Base-by-base conservation (phyloP, 768 basidiomycete species). In the Leccinum obscurum region DNA sequence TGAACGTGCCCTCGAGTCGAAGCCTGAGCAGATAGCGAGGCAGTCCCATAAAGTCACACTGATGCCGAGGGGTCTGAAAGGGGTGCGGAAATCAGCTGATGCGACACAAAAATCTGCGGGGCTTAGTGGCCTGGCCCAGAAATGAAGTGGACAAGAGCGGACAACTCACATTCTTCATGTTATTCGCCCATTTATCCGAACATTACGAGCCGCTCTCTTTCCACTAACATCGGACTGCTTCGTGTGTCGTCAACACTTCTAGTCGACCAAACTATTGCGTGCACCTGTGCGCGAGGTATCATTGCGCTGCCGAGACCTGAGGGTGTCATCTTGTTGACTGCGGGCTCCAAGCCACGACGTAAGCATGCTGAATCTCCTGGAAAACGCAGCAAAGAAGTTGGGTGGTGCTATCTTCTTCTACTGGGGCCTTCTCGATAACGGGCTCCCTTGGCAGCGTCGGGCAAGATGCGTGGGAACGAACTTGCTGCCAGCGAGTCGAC, bases 51-150 rank as follows among this genome's bases (percentile, higher is more conserved):
- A 20, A 14, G 32, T 51, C 55, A 63, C 62, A 44, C 39, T 55
- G 54, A 37, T 35, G 22, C 61, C 58, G 61, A 34, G 28, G 37
- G 39, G 10, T 22, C 5, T 32, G 48, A 32, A n/a, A 4, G 49
- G 49, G 49, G 51, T 52, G 4, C 15, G 20, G 54, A 20, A 39
- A 32, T 58, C 58, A 59, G 44, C 54, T 48, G 58, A 59, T n/a
- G 34, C 32, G 1, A 22, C 30, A 13, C 14, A 22, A 9, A 46
- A 8, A n/a, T 20, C 20, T 55, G 58, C 34, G 46, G 58, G 46
- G 46, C 54, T 57, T 39, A 30, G 58, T 50, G 46, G 52, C 52
- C 52, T 35, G 15, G 34, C 30, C 22, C 17, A 54, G 26, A 58
- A 30, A 26, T 34, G 59, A 58, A 52, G 50, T 58, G 48, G 57